These are phyloP conservation scores for Leishmania tarentolae DNA, from an alignment of 208 protist genomes.

Conservation along the genomic window DNA sequence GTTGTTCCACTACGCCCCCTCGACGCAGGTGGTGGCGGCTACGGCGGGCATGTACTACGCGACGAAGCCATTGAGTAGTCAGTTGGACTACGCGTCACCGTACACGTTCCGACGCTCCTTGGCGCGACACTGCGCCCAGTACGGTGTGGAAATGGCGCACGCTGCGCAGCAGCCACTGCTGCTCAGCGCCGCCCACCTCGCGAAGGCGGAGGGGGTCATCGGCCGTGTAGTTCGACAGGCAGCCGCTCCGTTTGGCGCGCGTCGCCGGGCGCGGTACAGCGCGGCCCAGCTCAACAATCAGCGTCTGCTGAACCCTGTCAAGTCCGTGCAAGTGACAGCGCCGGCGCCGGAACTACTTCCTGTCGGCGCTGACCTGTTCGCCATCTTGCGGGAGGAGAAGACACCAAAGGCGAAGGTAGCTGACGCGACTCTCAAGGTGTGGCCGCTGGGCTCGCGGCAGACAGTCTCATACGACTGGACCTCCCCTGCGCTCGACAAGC, in stretches of 20 bases:
- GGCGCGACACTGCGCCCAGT: conserved; percentile 55
- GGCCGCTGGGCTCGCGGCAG: conserved; percentile 74
- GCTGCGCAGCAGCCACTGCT: conserved; percentile 72
- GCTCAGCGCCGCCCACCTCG: conserved; percentile 56
- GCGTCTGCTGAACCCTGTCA: conserved; percentile 48
- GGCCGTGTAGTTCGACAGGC: conserved; percentile 35
- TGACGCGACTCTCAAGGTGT: conserved; percentile 28
- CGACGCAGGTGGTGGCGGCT: conserved; percentile 68
- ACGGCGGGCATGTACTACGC: conserved; percentile 80
- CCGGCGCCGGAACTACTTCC: conserved; percentile 49
- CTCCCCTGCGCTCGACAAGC: conserved; percentile 48
- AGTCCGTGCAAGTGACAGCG: conserved; percentile 38
- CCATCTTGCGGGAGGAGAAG: conserved; percentile 13
- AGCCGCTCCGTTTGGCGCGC: conserved; percentile 52
- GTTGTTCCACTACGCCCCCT: conserved; percentile 72
- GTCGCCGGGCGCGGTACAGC: conserved; percentile 49
- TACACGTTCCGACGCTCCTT: conserved; percentile 78
- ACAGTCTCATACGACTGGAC: conserved; percentile 65
- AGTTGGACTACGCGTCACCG: conserved; percentile 82
- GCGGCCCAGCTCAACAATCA: conserved; percentile 29
- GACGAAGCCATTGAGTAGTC: conserved; percentile 74
- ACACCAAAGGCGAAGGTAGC: conserved; percentile 3
- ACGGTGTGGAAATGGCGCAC: conserved; percentile 66
- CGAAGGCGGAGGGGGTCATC: conserved; percentile 65
- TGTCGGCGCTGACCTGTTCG: conserved; percentile 36